Conservation (phyloP, 2,329 filamentous ascomycete genomes). For the Westerdykella aurantiaca region DNA sequence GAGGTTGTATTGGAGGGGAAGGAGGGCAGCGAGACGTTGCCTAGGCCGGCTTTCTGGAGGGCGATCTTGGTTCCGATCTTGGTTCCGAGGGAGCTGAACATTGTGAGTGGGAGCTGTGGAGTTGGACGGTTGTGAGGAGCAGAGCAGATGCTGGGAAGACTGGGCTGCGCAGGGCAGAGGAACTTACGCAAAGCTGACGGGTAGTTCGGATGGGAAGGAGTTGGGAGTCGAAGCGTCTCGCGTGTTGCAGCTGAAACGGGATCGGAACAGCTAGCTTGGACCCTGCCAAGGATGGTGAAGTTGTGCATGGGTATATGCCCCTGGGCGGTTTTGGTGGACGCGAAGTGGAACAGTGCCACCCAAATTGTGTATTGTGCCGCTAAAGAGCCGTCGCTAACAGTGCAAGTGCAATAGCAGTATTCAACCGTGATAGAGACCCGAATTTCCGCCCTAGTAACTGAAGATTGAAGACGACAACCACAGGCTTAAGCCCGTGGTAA, state of each 20-base stretch:
- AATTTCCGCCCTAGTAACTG: too few relatives aligned
- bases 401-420: too few relatives aligned
- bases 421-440: too few relatives aligned
- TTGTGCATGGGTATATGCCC: too few relatives aligned
- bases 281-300: too few relatives aligned
- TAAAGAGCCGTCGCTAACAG: too few relatives aligned
- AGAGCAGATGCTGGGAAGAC: background rate
- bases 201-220: background rate
- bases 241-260: background rate
- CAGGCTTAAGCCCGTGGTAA: too few relatives aligned
- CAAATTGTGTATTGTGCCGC: too few relatives aligned
- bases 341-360: too few relatives aligned
- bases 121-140: background rate
- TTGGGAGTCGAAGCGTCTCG: background rate
- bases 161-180: background rate
- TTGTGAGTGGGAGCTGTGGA: background rate
- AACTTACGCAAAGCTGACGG: background rate
- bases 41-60: constrained; percentile 52
- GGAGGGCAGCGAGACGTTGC: constrained; percentile 44
- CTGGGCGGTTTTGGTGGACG: too few relatives aligned
- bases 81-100: constrained; percentile 42
- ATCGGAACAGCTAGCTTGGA: background rate
- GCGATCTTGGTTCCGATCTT: constrained; percentile 54
- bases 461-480: too few relatives aligned
- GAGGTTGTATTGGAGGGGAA: constrained; percentile 3